phyloP scores from a whole-genome alignment of 2,329 filamentous ascomycete species.

The Venturia aucupariae region DNA sequence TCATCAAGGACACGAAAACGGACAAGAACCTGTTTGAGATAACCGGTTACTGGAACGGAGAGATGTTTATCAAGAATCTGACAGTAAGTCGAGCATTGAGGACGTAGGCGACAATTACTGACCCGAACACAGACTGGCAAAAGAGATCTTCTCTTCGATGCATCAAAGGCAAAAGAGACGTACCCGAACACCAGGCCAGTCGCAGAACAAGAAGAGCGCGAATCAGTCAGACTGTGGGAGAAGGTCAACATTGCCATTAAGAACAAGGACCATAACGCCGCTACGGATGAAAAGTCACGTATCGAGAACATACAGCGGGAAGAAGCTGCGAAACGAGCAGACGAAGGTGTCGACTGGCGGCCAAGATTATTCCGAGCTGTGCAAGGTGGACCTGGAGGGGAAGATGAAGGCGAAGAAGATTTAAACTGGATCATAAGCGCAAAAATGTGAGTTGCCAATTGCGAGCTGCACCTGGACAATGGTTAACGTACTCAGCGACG shows the following conservation, averaged over 20 bases:
- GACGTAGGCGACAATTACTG: neutral
- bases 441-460: constrained; percentile 52
- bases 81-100: constrained; percentile 44
- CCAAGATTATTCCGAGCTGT: constrained; percentile 77
- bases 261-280: constrained; percentile 74
- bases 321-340: constrained; percentile 70
- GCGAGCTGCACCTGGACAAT: neutral
- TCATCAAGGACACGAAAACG: constrained; percentile 78
- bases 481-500: constrained; percentile 40
- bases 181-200: constrained; percentile 66
- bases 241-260: constrained; percentile 74
- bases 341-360: constrained; percentile 77
- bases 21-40: constrained; percentile 86
- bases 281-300: constrained; percentile 92
- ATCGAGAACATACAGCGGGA: constrained; percentile 89
- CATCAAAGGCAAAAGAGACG: constrained; percentile 65
- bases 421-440: constrained; percentile 94
- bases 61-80: constrained; percentile 86
- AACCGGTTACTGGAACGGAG: constrained; percentile 84
- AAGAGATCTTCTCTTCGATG: constrained; percentile 84
- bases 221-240: constrained; percentile 83
- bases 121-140: constrained; percentile 62
- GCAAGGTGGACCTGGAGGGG: constrained; percentile 57
- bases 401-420: constrained; percentile 75
- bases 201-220: constrained; percentile 77